Percentiles rank a stretch among this genome's conserved stretches.
Evolutionary conservation across 139 green algal genomes (phyloP).

Genomic region (Desmodesmus armatus): DNA sequence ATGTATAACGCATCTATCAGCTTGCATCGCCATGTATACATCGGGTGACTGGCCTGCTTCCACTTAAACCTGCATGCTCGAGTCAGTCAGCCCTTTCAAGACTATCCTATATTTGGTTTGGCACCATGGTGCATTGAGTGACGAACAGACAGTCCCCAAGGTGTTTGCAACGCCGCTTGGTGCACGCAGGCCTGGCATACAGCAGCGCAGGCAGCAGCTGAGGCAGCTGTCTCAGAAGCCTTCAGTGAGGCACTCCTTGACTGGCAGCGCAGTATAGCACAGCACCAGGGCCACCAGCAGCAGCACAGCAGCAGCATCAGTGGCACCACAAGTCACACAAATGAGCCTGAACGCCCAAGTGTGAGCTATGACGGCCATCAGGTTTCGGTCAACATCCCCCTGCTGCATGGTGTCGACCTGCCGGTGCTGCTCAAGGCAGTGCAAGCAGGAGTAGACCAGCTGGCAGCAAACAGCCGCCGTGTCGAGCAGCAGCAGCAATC

Average conservation of each 20-base stretch:
- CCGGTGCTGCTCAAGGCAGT: neutral
- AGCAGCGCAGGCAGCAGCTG: slow-evolving; percentile 16
- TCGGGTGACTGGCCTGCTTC: too few relatives aligned
- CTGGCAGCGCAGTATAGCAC: slow-evolving; percentile 12
- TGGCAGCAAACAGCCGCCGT: slow-evolving; percentile 25
- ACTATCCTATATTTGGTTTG: too few relatives aligned
- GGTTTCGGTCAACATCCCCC: slow-evolving; percentile 8
- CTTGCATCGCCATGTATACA: too few relatives aligned
- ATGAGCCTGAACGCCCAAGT: neutral
- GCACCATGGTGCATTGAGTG: too few relatives aligned
- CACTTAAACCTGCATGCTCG: too few relatives aligned
- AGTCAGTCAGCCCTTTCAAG: too few relatives aligned
- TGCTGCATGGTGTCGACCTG: slow-evolving; percentile 15
- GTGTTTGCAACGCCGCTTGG: neutral
- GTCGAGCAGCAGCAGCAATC: slow-evolving; percentile 2
- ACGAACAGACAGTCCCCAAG: too few relatives aligned
- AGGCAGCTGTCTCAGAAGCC: slow-evolving; percentile 17
- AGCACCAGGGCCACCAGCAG: neutral
- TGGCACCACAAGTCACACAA: neutral
- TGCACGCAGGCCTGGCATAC: neutral
- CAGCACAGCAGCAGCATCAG: neutral
- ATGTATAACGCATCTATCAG: too few relatives aligned
- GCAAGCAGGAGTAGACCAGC: neutral
- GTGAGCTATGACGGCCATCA: slow-evolving; percentile 12
- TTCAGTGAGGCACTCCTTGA: slow-evolving; percentile 4